Conservation (phyloP, 257 asterid species). For the Solanum neorickii region DNA sequence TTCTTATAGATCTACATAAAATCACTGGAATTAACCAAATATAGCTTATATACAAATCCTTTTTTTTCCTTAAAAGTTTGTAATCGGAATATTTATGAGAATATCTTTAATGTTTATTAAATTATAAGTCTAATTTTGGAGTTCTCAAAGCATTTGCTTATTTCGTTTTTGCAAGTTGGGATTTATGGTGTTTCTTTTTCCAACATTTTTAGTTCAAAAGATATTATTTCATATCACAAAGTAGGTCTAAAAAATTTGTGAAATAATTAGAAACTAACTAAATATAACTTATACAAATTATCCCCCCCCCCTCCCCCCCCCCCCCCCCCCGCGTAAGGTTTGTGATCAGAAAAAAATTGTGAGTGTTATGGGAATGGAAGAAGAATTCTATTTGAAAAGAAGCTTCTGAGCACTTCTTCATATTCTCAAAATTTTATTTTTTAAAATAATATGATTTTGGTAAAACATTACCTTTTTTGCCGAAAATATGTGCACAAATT, state of each 20-base stretch:
- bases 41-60: neutral
- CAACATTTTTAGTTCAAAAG: neutral
- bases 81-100: neutral
- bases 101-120: no score
- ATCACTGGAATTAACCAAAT: no score
- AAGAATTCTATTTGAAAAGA: neutral
- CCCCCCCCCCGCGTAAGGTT: neutral
- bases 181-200: neutral
- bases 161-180: neutral
- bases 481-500: neutral
- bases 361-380: neutral
- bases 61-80: neutral
- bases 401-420: neutral
- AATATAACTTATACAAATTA: no score
- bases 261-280: no score
- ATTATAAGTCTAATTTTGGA: no score
- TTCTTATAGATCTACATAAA: no score
- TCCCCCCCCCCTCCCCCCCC: no score
- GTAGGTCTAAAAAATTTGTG: neutral
- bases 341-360: neutral
- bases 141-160: neutral
- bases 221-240: neutral
- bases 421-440: neutral
- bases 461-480: neutral
- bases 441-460: no score